Evolutionary conservation across 75 land plant genomes (phyloP).

Genomic region (Selaginella moellendorffii): DNA sequence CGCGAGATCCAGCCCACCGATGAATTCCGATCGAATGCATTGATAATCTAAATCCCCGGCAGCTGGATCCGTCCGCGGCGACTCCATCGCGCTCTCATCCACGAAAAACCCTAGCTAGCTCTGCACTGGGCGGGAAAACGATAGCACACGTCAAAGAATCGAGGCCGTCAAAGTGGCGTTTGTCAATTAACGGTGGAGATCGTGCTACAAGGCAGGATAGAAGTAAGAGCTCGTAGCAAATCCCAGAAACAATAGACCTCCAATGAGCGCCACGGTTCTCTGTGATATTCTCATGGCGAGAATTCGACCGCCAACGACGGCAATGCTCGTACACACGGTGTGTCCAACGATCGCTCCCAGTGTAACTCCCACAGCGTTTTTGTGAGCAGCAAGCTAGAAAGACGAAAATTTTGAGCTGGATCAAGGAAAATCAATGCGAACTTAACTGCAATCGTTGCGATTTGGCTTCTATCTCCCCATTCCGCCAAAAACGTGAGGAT

Average conservation of each 20-base stretch:
- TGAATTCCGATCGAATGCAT: no score
- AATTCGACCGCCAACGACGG: constrained; percentile 91
- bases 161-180: no score
- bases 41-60: no score
- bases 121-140: no score
- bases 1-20: no score
- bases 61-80: no score
- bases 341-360: constrained; percentile 88
- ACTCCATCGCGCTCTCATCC: no score
- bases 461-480: constrained; percentile 98
- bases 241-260: constrained; percentile 73
- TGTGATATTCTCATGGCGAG: constrained; percentile 92
- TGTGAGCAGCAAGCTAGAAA: constrained; percentile 97
- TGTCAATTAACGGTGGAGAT: no score
- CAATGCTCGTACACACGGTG: constrained; percentile 85
- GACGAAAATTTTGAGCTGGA: no score
- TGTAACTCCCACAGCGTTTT: constrained; percentile 91
- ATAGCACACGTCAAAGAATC: no score
- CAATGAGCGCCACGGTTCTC: constrained; percentile 77
- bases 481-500: constrained; percentile 88
- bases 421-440: no score
- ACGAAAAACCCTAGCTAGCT: no score
- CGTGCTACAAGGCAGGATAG: constrained; percentile 68
- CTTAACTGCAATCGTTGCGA: constrained; percentile 99
- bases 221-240: constrained; percentile 88